Percentiles rank a stretch among this genome's conserved stretches.
phyloP scores from a whole-genome alignment of 305 asterid species.

The Fraxinus greggii region DNA sequence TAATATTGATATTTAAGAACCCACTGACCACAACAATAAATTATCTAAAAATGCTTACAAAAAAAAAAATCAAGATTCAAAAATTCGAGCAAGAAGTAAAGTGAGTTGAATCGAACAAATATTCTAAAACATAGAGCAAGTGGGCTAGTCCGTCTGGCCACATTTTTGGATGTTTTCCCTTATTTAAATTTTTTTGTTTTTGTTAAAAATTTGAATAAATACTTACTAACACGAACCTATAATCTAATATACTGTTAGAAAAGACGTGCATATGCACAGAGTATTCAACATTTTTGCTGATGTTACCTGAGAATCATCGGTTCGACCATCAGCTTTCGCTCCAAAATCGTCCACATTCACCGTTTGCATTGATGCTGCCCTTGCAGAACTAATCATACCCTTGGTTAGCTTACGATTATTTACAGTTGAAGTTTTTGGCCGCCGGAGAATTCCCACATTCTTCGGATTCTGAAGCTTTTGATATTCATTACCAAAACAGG shows the following conservation, averaged over 20 bases:
- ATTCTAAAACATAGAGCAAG: not conserved
- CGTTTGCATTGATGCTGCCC: not conserved
- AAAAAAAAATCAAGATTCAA: not conserved
- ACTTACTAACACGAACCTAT: not conserved
- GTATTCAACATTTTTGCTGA: not conserved
- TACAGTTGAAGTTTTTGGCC: not conserved
- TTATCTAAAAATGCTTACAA: not conserved
- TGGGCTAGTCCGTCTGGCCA: not conserved
- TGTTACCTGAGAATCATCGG: constrained; percentile 65
- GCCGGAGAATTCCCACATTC: constrained; percentile 1
- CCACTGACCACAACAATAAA: constrained; percentile 22
- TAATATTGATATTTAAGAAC: constrained; percentile 1
- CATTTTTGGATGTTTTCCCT: not conserved
- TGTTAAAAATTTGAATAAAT: not conserved
- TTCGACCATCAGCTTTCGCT: constrained; percentile 62
- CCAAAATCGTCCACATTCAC: constrained; percentile 63
- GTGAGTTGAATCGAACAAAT: not conserved
- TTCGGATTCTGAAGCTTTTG: constrained; percentile 1
- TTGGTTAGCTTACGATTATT: not conserved
- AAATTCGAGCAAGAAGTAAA: not conserved
- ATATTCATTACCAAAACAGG: constrained; percentile 25
- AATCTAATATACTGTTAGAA: not conserved
- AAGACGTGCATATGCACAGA: not conserved
- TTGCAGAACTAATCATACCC: not conserved
- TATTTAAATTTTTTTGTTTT: too few species aligned